phyloP scores from a whole-genome alignment of 2,329 filamentous ascomycete species.

The Claviceps citrina region DNA sequence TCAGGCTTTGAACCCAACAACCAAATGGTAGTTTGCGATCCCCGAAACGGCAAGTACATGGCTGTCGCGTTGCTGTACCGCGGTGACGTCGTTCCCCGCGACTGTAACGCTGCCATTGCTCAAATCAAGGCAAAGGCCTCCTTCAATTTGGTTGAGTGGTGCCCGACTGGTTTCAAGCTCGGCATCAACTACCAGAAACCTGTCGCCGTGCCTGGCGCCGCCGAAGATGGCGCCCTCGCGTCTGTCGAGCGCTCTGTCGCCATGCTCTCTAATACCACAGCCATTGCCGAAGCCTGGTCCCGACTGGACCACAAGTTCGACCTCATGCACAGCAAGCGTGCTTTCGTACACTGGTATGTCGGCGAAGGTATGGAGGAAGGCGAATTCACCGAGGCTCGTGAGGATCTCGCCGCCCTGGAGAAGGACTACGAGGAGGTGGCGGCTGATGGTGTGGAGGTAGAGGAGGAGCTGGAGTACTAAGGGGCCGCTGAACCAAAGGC shows the following conservation, averaged over 20 bases:
- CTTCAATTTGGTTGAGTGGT: constrained; percentile 63
- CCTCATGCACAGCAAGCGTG: constrained; percentile 65
- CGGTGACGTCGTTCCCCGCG: constrained; percentile 54
- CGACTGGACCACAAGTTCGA: constrained; percentile 62
- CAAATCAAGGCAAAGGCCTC: constrained; percentile 55
- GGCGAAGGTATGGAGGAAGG: constrained; percentile 88
- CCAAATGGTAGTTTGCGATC: constrained; percentile 64
- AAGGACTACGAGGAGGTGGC: constrained; percentile 81
- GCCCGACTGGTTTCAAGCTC: constrained; percentile 61
- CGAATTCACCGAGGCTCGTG: constrained; percentile 75
- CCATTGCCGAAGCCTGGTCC: constrained; percentile 59
- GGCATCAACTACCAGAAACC: constrained; percentile 63
- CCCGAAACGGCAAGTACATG: constrained; percentile 64
- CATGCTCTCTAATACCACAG: constrained; percentile 63
- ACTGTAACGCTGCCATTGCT: constrained; percentile 51
- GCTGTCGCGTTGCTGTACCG: constrained; percentile 58
- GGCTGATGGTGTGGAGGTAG: constrained; percentile 50
- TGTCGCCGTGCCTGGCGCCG: constrained; percentile 37
- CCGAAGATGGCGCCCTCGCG: constrained; percentile 42
- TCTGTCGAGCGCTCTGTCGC: constrained; percentile 48
- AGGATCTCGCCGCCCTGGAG: constrained; percentile 73
- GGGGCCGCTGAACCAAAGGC: background rate
- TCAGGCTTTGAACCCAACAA: constrained; percentile 62
- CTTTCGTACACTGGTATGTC: constrained; percentile 67
- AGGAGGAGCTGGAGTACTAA: constrained; percentile 67